phyloP scores from a whole-genome alignment of 495 filamentous ascomycete genomes.

The Cercophora samala region DNA sequence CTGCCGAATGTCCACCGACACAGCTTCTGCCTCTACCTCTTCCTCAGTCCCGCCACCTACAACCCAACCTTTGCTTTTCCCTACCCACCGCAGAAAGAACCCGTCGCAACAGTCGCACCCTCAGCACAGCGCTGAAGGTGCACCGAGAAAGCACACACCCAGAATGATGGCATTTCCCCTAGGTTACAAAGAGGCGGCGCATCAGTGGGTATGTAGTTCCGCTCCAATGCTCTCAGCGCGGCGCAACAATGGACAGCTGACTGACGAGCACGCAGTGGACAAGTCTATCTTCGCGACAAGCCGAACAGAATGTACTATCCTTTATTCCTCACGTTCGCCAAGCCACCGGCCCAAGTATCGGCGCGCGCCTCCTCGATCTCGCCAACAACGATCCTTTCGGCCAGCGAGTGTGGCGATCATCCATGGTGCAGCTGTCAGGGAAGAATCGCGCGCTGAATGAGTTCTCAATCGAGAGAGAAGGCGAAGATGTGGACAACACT shows the following conservation, averaged over 20 bases:
- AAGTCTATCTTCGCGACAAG: conserved; percentile 70
- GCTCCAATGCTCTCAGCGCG: neutral
- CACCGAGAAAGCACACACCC: neutral
- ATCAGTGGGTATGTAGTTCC: conserved; percentile 73
- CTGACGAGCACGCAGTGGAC: conserved; percentile 61
- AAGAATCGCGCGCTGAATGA: conserved; percentile 89
- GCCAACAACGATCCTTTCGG: conserved; percentile 72
- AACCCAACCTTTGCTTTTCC: conserved; percentile 5
- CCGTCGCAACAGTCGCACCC: neutral
- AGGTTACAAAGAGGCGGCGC: conserved; percentile 84
- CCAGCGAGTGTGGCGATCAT: conserved; percentile 78
- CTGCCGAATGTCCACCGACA: conserved; percentile 10
- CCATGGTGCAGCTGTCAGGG: conserved; percentile 77
- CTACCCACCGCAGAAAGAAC: conserved; percentile 7
- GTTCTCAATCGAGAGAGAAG: conserved; percentile 80
- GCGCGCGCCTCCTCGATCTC: conserved; percentile 39
- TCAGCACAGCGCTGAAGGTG: neutral
- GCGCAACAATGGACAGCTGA: conserved; percentile 4
- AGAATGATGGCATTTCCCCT: conserved; percentile 58
- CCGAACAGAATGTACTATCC: conserved; percentile 86
- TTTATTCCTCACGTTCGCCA: conserved; percentile 81
- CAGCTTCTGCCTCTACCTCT: neutral
- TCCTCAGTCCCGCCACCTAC: conserved; percentile 2
- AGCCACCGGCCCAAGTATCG: conserved; percentile 51
- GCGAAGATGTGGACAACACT: conserved; percentile 72